These are phyloP conservation scores for Rhizopogon salebrosus DNA, from an alignment of 768 basidiomycete species.

Conservation along the genomic window DNA sequence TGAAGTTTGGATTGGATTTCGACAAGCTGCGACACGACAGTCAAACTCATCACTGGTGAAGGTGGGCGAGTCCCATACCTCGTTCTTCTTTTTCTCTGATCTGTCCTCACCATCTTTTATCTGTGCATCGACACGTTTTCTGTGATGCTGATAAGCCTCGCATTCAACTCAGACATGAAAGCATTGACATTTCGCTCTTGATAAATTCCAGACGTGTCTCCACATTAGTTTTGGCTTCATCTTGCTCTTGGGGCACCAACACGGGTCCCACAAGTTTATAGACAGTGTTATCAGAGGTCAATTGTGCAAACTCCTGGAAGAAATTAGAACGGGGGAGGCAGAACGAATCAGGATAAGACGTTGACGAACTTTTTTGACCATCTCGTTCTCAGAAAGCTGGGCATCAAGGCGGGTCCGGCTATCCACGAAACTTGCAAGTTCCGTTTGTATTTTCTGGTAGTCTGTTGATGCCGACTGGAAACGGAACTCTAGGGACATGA, in stretches of 20 bases:
- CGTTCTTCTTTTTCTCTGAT: conserved; percentile 75
- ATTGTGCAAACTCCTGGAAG: conserved; percentile 70
- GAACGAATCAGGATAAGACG: neutral
- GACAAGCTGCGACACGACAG: conserved; percentile 43
- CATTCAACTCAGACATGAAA: conserved; percentile 7
- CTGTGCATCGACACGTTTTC: conserved; percentile 77
- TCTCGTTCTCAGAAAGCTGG: conserved; percentile 86
- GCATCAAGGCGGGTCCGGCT: conserved; percentile 84
- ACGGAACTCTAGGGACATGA: conserved; percentile 52
- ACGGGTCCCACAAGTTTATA: conserved; percentile 93
- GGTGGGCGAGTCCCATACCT: conserved; percentile 41
- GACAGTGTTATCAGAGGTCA: conserved; percentile 73
- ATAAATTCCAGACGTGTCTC: conserved; percentile 91
- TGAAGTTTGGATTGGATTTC: conserved; percentile 59
- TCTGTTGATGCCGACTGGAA: conserved; percentile 68
- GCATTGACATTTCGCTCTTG: conserved; percentile 72
- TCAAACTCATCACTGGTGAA: conserved; percentile 3
- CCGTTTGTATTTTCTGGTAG: conserved; percentile 77
- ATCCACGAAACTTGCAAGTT: conserved; percentile 70
- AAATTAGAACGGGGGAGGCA: conserved; percentile 3
- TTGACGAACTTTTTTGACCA: conserved; percentile 73
- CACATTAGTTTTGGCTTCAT: conserved; percentile 83
- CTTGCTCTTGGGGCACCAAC: conserved; percentile 82
- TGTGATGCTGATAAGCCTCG: conserved; percentile 20
- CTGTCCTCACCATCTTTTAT: conserved; percentile 74